These are phyloP conservation scores for Russula olivacea DNA, from an alignment of 768 basidiomycete genomes.

Conservation along the genomic window DNA sequence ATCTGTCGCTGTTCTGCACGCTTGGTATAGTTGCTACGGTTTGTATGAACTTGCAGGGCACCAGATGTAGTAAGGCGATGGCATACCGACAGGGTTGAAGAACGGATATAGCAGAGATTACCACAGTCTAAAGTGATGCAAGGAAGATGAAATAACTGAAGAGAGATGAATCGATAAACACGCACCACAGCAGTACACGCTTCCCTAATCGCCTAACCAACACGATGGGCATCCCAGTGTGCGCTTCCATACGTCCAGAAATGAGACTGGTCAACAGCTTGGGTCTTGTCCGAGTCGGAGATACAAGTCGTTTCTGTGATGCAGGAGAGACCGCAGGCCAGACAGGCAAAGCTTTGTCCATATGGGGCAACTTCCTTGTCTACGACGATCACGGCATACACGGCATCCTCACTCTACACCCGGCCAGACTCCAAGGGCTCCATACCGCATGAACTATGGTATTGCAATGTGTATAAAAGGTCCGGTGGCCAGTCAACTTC, in stretches of 20 bases:
- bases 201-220: conserved; percentile 72
- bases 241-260: conserved; percentile 55
- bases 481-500: too few species aligned
- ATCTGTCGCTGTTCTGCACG: conserved; percentile 74
- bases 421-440: too few species aligned
- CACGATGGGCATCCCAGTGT: conserved; percentile 57
- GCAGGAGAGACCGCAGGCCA: background rate
- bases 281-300: conserved; percentile 47
- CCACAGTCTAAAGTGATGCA: conserved; percentile 43
- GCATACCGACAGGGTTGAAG: conserved; percentile 59
- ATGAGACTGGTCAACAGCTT: conserved; percentile 47
- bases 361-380: too few species aligned
- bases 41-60: background rate
- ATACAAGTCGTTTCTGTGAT: conserved; percentile 33
- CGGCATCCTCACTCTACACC: too few species aligned
- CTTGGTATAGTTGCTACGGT: conserved; percentile 59
- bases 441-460: too few species aligned
- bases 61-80: background rate
- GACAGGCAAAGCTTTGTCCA: too few species aligned
- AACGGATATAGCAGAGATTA: conserved; percentile 55
- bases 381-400: too few species aligned
- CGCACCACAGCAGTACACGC: conserved; percentile 51
- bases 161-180: conserved; percentile 25
- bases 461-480: too few species aligned
- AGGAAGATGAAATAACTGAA: background rate